phyloP scores from a whole-genome alignment of 345 rosid species.

The Bretschneidera sinensis region DNA sequence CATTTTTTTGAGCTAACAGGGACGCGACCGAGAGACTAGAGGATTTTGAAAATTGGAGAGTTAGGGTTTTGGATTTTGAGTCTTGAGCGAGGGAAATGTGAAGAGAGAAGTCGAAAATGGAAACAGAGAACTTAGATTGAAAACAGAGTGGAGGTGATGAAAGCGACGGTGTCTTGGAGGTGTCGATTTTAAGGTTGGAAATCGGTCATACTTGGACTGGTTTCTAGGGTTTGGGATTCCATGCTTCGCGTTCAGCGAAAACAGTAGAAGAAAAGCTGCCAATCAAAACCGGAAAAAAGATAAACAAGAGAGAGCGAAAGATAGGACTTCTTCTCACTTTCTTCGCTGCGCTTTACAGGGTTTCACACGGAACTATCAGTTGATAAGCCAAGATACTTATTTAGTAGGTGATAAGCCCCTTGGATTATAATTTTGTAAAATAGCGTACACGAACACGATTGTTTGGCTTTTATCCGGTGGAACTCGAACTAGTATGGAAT shows the following conservation, averaged over 20 bases:
- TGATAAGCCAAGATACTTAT: fast-evolving
- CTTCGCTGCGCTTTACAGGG: slow-evolving; percentile 52
- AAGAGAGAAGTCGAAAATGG: neutral
- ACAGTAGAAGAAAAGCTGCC: slow-evolving; percentile 19
- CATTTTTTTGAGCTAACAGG: slow-evolving; percentile 25
- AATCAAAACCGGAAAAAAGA: slow-evolving; percentile 20
- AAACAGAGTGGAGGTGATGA: neutral
- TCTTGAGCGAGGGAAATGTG: neutral
- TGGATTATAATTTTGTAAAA: neutral
- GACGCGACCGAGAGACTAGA: neutral
- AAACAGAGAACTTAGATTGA: too few relatives aligned
- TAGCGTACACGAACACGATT: neutral
- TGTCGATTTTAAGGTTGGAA: neutral
- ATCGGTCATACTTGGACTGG: slow-evolving; percentile 9
- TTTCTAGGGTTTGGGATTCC: slow-evolving; percentile 28
- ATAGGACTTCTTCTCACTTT: slow-evolving; percentile 52
- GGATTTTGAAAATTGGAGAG: neutral
- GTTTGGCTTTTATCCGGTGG: too few relatives aligned
- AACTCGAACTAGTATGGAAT: too few relatives aligned
- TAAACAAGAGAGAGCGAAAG: slow-evolving; percentile 31
- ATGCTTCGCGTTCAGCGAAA: slow-evolving; percentile 31
- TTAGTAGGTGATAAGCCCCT: neutral
- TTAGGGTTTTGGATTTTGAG: slow-evolving; percentile 4
- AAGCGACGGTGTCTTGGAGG: slow-evolving; percentile 10
- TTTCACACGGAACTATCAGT: slow-evolving; percentile 26